Conservation (phyloP, 2,329 filamentous ascomycete species). For the Diaporthe citriasiana region DNA sequence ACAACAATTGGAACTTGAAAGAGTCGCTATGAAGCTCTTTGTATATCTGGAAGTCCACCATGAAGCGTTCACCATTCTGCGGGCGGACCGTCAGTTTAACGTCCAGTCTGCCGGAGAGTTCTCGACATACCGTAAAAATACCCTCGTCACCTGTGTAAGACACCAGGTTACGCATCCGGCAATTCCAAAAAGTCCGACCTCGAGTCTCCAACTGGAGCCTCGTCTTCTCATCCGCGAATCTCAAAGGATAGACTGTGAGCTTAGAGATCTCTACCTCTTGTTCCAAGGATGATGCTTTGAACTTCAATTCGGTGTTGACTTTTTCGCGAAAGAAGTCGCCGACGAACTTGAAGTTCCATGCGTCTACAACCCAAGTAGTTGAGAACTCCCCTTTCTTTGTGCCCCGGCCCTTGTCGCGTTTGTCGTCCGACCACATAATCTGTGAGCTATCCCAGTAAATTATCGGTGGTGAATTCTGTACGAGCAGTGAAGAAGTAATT, state of each 20-base stretch:
- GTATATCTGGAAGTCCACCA: slow-evolving; percentile 17
- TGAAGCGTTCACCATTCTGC: neutral
- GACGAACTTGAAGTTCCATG: neutral
- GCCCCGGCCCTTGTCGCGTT: neutral
- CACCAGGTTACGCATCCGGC: neutral
- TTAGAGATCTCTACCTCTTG: neutral
- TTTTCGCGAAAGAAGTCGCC: neutral
- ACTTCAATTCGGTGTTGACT: neutral
- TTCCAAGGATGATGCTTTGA: neutral
- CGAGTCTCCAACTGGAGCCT: neutral
- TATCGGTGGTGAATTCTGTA: neutral
- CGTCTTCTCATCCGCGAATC: neutral
- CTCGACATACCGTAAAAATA: neutral
- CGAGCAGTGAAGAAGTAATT: neutral
- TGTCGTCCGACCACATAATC: neutral
- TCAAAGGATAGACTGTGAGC: neutral
- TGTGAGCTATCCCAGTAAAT: neutral
- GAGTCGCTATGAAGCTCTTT: neutral
- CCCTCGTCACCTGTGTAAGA: neutral
- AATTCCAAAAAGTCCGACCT: neutral
- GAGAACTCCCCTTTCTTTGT: neutral
- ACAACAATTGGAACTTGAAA: neutral
- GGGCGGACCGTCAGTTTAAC: neutral
- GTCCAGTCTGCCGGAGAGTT: rapidly evolving
- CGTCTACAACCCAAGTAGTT: neutral